Percentiles rank a stretch among this genome's conserved stretches.
Evolutionary conservation across 768 basidiomycete species (phyloP).

Genomic region (Phylloporus rhodoxanthus): DNA sequence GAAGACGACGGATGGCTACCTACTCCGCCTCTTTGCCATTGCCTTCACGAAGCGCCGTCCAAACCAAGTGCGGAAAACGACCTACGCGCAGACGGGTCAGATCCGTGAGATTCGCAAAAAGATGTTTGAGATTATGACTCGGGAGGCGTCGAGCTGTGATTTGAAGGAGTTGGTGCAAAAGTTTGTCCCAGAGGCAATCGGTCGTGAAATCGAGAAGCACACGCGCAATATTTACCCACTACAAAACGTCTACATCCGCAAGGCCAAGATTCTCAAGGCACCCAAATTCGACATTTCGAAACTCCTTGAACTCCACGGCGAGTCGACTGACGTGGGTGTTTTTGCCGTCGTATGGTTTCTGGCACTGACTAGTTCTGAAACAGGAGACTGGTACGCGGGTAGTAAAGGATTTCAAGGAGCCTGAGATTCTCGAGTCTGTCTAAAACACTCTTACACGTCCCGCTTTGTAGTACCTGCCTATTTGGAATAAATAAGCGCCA

Average conservation of each 20-base stretch:
- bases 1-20: slow-evolving; percentile 98
- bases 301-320: slow-evolving; percentile 94
- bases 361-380: slow-evolving; percentile 7
- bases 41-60: slow-evolving; percentile 98
- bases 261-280: slow-evolving; percentile 98
- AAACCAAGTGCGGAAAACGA: slow-evolving; percentile 97
- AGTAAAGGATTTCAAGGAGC: slow-evolving; percentile 96
- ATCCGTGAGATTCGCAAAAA: slow-evolving; percentile 97
- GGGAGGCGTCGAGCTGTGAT: slow-evolving; percentile 92
- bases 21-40: slow-evolving; percentile 96
- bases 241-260: slow-evolving; percentile 98
- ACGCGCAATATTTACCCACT: slow-evolving; percentile 94
- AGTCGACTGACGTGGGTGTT: slow-evolving; percentile 78
- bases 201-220: slow-evolving; percentile 99
- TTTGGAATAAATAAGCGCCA: slow-evolving; percentile 11
- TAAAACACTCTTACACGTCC: slow-evolving; percentile 44
- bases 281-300: slow-evolving; percentile 96
- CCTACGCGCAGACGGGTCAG: slow-evolving; percentile 93
- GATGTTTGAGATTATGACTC: slow-evolving; percentile 99
- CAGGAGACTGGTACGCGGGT: slow-evolving; percentile 95
- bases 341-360: background rate
- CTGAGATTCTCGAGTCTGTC: slow-evolving; percentile 87
- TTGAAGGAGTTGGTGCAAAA: slow-evolving; percentile 98
- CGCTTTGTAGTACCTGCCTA: slow-evolving; percentile 28
- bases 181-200: slow-evolving; percentile 98